Evolutionary conservation across 208 protist genomes (phyloP).

Genomic region (Phytomonas sp.): DNA sequence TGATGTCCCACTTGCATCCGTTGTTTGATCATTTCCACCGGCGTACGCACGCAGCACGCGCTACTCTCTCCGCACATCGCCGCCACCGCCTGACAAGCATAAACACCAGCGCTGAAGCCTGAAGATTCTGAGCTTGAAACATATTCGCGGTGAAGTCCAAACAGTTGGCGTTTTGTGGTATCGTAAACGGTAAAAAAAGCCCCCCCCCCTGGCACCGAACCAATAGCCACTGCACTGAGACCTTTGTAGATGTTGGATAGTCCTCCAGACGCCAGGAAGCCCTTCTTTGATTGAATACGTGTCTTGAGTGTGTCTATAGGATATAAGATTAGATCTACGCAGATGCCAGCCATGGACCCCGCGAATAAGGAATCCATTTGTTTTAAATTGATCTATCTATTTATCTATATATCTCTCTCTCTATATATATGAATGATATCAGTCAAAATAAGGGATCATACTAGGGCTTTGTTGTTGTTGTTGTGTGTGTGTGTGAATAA

Average conservation of each 20-base stretch:
- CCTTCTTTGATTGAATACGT: constrained; percentile 72
- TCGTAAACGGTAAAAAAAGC: constrained; percentile 88
- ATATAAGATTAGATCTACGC: constrained; percentile 86
- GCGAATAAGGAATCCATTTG: constrained; percentile 72
- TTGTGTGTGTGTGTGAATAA: not conserved
- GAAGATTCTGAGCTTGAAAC: not conserved
- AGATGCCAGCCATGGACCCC: constrained; percentile 76
- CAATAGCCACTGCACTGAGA: constrained; percentile 69
- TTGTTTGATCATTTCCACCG: constrained; percentile 90
- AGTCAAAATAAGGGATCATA: not conserved
- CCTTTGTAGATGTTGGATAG: constrained; percentile 84
- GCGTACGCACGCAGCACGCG: constrained; percentile 83
- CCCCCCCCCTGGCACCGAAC: constrained; percentile 84
- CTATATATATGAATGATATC: not conserved
- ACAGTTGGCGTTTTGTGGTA: constrained; percentile 16
- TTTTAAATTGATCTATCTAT: not conserved
- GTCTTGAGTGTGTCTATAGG: constrained; percentile 93
- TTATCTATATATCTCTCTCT: not conserved
- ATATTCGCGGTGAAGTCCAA: not conserved
- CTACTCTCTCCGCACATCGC: constrained; percentile 72
- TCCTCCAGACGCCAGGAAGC: constrained; percentile 73
- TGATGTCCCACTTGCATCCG: constrained; percentile 79
- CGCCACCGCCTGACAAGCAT: constrained; percentile 41
- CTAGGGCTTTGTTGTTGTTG: not conserved
- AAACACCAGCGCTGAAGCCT: not conserved